phyloP scores from a whole-genome alignment of 345 rosid genomes.

The Chamaenerion angustifolium region DNA sequence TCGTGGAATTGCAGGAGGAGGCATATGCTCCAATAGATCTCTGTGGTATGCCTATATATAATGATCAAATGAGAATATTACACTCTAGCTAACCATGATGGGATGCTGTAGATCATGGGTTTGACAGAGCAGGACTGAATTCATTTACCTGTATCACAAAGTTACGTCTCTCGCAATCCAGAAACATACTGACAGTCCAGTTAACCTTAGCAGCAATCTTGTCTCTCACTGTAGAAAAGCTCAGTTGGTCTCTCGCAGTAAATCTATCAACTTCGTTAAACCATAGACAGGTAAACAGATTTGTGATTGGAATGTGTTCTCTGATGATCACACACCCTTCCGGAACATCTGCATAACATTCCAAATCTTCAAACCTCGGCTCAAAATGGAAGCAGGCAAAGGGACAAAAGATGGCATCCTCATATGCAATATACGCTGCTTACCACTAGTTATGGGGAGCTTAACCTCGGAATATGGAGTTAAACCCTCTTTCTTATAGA shows the following conservation, averaged over 20 bases:
- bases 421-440: conserved; percentile 11
- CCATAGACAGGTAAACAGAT: conserved; percentile 82
- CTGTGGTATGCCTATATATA: conserved; percentile 53
- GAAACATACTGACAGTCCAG: conserved; percentile 67
- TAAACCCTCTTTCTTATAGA: conserved; percentile 67
- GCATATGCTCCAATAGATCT: conserved; percentile 61
- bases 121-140: no score
- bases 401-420: neutral
- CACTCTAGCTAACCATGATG: no score
- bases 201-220: conserved; percentile 51
- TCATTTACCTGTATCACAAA: conserved; percentile 68
- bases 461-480: conserved; percentile 62
- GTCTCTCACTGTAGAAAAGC: conserved; percentile 81
- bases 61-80: neutral
- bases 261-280: conserved; percentile 88
- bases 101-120: no score
- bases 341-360: conserved; percentile 64
- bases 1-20: conserved; percentile 2
- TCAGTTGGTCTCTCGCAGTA: conserved; percentile 83
- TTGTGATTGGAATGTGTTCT: conserved; percentile 71
- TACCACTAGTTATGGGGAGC: conserved; percentile 88
- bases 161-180: conserved; percentile 89
- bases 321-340: conserved; percentile 82
- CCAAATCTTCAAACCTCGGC: neutral
- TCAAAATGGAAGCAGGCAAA: neutral